phyloP scores from a whole-genome alignment of 805 yeast species.

The Kazachstania viticola region DNA sequence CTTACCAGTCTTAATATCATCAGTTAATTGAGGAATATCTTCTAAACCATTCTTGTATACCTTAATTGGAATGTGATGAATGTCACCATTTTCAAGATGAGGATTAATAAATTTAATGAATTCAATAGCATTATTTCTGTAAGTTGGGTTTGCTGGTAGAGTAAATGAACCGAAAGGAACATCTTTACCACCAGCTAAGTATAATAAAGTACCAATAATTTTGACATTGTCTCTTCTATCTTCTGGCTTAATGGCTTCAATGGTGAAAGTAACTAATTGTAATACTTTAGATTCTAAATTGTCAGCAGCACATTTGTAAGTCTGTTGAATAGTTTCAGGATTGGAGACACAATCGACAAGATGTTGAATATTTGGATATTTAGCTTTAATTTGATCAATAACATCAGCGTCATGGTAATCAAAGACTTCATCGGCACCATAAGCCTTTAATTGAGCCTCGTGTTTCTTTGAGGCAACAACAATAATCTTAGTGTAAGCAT shows the following conservation, averaged over 20 bases:
- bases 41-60: slow-evolving; percentile 22
- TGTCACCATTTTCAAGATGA: slow-evolving; percentile 9
- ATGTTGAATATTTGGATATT: slow-evolving; percentile 18
- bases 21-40: slow-evolving; percentile 12
- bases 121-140: slow-evolving; percentile 12
- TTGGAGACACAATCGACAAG: slow-evolving; percentile 25
- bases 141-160: slow-evolving; percentile 14
- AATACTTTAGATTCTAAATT: slow-evolving; percentile 26
- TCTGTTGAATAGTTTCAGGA: slow-evolving; percentile 16
- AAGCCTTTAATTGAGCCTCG: slow-evolving; percentile 26
- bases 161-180: slow-evolving; percentile 15
- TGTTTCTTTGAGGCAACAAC: slow-evolving; percentile 38
- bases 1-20: slow-evolving; percentile 13
- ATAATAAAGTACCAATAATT: slow-evolving; percentile 26
- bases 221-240: slow-evolving; percentile 23
- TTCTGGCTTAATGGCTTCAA: slow-evolving; percentile 7
- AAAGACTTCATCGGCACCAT: slow-evolving; percentile 38
- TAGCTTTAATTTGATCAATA: slow-evolving; percentile 29
- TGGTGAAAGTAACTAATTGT: slow-evolving; percentile 12
- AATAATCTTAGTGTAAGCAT: slow-evolving; percentile 31
- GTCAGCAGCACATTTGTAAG: slow-evolving; percentile 25
- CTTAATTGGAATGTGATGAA: slow-evolving; percentile 23
- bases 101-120: slow-evolving; percentile 14
- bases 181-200: slow-evolving; percentile 26
- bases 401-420: slow-evolving; percentile 38